Percentiles rank a stretch among this genome's conserved stretches.
Evolutionary conservation across 2,329 filamentous ascomycete genomes (phyloP).

Genomic region (Tolypocladium tundrense): DNA sequence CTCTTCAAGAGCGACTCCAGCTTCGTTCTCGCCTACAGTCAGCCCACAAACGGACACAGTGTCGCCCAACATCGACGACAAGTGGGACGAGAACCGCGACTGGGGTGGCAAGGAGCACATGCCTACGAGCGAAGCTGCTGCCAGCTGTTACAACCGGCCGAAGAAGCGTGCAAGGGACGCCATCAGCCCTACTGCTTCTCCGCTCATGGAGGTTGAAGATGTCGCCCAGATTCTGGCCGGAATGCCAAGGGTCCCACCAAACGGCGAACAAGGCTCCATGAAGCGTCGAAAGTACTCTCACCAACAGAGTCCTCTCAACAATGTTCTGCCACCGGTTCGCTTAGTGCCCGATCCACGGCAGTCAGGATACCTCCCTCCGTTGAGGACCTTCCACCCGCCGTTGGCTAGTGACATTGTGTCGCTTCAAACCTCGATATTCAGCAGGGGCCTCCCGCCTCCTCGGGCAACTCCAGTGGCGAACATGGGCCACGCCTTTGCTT

Average conservation of each 20-base stretch:
- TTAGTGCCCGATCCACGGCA: background rate
- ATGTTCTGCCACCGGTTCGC: background rate
- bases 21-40: background rate
- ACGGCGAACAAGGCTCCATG: background rate
- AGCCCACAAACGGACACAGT: background rate
- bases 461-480: background rate
- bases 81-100: background rate
- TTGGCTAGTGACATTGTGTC: background rate
- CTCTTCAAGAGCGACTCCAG: background rate
- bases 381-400: constrained; percentile 1
- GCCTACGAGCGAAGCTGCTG: background rate
- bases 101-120: background rate
- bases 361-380: background rate
- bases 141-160: background rate
- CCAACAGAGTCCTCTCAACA: background rate
- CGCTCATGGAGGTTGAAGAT: background rate
- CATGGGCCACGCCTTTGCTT: background rate
- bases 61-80: background rate
- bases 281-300: background rate
- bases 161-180: background rate
- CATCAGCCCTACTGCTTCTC: background rate
- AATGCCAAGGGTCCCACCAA: background rate
- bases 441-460: background rate
- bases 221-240: constrained; percentile 1
- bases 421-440: background rate